A percentile compares a stretch with the other conserved stretches of the same genome.
phyloP scores from a whole-genome alignment of 768 basidiomycete genomes.

The Paxillus ammoniavirescens region DNA sequence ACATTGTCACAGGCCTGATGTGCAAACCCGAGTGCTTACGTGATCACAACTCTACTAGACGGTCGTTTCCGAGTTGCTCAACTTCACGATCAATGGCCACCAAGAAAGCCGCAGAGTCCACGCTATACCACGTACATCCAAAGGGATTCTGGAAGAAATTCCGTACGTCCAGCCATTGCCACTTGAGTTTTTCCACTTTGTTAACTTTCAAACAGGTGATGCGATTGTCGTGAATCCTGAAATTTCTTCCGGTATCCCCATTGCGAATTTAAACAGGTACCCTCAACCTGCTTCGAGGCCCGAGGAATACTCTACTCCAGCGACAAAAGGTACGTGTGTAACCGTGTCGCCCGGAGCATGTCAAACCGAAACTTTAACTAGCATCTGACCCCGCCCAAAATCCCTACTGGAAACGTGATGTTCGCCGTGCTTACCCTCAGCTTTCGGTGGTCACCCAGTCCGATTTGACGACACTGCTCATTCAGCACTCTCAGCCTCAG shows the following conservation, averaged over 20 bases:
- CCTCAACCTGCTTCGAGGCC: slow-evolving; percentile 88
- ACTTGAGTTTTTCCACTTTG: background rate
- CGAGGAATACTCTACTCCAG: slow-evolving; percentile 83
- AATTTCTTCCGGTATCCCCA: slow-evolving; percentile 87
- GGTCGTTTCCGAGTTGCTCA: background rate
- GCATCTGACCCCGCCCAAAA: slow-evolving; percentile 87
- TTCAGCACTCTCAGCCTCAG: slow-evolving; percentile 68
- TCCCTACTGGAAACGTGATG: slow-evolving; percentile 96
- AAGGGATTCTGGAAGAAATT: slow-evolving; percentile 98
- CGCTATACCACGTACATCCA: slow-evolving; percentile 84
- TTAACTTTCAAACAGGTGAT: slow-evolving; percentile 56
- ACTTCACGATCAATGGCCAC: slow-evolving; percentile 52
- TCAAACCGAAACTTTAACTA: slow-evolving; percentile 28
- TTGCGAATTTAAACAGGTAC: slow-evolving; percentile 68
- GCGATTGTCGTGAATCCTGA: slow-evolving; percentile 82
- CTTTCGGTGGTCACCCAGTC: slow-evolving; percentile 85
- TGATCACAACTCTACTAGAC: slow-evolving; percentile 5
- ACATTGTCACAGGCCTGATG: too few relatives aligned
- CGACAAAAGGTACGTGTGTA: slow-evolving; percentile 68
- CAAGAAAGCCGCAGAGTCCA: slow-evolving; percentile 83
- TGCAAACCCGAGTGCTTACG: slow-evolving; percentile 8
- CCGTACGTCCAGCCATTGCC: slow-evolving; percentile 47
- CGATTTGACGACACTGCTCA: slow-evolving; percentile 75
- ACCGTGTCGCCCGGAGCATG: background rate
- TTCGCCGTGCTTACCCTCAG: slow-evolving; percentile 89